phyloP scores from a whole-genome alignment of 2,329 filamentous ascomycete species.

The Fusarium solani-melongenae region DNA sequence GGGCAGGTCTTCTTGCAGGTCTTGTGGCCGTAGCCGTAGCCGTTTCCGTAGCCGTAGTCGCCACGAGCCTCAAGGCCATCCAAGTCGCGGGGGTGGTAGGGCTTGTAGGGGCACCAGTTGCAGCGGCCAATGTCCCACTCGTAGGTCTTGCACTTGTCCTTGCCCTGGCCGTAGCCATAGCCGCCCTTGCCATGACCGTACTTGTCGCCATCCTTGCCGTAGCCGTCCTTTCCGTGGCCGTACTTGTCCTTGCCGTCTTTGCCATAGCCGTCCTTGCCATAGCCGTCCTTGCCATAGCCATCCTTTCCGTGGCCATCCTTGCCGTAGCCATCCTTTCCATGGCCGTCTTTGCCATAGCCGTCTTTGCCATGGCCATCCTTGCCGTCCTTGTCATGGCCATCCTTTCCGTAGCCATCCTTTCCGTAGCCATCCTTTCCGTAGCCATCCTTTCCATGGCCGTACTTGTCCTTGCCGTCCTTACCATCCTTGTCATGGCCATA shows the following conservation, averaged over 20 bases:
- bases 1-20: slow-evolving; percentile 34
- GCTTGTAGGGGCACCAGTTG: slow-evolving; percentile 17
- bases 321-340: neutral
- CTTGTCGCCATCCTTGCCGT: neutral
- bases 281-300: neutral
- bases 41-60: slow-evolving; percentile 7
- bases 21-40: slow-evolving; percentile 4
- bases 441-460: neutral
- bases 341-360: neutral
- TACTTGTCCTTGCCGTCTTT: neutral
- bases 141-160: slow-evolving; percentile 22
- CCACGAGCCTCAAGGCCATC: slow-evolving; percentile 16
- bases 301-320: neutral
- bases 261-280: neutral
- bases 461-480: too few species aligned
- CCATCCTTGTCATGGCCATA: neutral
- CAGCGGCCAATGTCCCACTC: slow-evolving; percentile 22
- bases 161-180: neutral
- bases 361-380: neutral
- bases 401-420: neutral
- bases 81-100: slow-evolving; percentile 16
- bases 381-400: neutral
- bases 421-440: neutral
- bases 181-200: neutral
- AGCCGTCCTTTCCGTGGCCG: neutral